Base-by-base conservation (phyloP, 345 rosid species). In the Kernera saxatilis region DNA sequence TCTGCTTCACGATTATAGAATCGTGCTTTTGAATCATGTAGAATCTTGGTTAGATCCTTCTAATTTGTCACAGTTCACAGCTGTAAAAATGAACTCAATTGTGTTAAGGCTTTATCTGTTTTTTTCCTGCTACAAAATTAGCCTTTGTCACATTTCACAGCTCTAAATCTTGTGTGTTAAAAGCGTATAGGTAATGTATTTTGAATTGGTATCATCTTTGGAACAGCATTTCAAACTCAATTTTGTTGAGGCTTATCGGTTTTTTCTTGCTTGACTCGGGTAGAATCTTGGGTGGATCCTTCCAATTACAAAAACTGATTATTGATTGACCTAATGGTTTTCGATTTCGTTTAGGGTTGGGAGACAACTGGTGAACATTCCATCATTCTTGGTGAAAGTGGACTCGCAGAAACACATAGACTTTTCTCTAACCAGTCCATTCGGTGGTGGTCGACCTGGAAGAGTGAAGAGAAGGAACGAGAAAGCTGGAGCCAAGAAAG, bases 401-500 rank as follows among this genome's bases (percentile, higher is more conserved):
- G 82, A 81, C 12, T 78, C 84, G 6, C 80, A 81, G 64, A 81
- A 81, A 30, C 84, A 81, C 22, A 25, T 81, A 2, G 79, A 81
- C 54, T 78, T 81, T 64, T 74, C 82, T 22, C 77, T 78, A 4
- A 81, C 84, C 2, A 81, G 84, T 56, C 82, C 84, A 1, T 78
- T 81, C 0, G 81, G 81, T 64, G 83, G 83, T 64, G 84, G 84
- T 19, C 61, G 79, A 36, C 79, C 81, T 8, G 84, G 84, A 53
- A 77, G 84, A 61, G 84, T 80, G 60, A 80, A 80, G 79, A 70
- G 81, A 80, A 81, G 36, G 81, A 77, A 81, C 40, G 64, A 59
- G 74, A 81, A 43, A 49, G 70, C 79, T 2, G 81, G 79, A 19
- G 71, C 79, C 26, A 81, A 81, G 77, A 81, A 81, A 62, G 71